Percentiles rank a stretch among this genome's conserved stretches.
phyloP scores from a whole-genome alignment of 2,329 filamentous ascomycete species.

The Aquanectria penicillioides region DNA sequence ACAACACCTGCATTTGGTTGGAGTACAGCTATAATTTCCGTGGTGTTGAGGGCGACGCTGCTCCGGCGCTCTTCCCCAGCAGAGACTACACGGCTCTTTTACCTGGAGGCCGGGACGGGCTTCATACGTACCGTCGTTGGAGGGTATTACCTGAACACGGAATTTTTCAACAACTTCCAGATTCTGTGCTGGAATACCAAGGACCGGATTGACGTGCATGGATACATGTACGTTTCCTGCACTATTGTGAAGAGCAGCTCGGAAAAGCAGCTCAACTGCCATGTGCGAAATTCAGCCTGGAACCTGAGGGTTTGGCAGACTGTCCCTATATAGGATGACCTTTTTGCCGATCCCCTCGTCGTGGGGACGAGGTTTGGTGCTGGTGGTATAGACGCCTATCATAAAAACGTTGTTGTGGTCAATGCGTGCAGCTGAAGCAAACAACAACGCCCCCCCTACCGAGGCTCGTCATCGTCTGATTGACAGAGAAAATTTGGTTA shows the following conservation, averaged over 20 bases:
- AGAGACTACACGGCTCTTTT: background rate
- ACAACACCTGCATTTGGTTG: background rate
- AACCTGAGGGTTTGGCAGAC: slow-evolving; percentile 16
- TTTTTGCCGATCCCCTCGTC: background rate
- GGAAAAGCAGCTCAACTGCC: slow-evolving; percentile 11
- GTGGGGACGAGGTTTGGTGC: background rate
- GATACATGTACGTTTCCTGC: background rate
- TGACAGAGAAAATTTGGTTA: too few species aligned
- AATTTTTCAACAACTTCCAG: background rate
- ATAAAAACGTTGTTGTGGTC: background rate
- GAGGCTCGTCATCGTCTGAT: too few species aligned
- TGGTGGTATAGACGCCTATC: background rate
- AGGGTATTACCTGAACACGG: background rate
- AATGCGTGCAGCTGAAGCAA: background rate
- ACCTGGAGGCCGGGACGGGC: background rate
- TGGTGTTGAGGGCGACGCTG: background rate
- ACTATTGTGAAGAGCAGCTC: background rate
- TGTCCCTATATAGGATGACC: background rate
- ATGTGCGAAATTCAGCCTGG: background rate
- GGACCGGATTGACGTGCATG: background rate
- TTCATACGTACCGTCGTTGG: background rate
- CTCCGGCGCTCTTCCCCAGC: background rate
- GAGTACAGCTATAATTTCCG: background rate
- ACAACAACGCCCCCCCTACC: too few species aligned
- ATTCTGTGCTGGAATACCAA: background rate